Conservation (phyloP, 116 monocot species). For the Iris pallida region DNA sequence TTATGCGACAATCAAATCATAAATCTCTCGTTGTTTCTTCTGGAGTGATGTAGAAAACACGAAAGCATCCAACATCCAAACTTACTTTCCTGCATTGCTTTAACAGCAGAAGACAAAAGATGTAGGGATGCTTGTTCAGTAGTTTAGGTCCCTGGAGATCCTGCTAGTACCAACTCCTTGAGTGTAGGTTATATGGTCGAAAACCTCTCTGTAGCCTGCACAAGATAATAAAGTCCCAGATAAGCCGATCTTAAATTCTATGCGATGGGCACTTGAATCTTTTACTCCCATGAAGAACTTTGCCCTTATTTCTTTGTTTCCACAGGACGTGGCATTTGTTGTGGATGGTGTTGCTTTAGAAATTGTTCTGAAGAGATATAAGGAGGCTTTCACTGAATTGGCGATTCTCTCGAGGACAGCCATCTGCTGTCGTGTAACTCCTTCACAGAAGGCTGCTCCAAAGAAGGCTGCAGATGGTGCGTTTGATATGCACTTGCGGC, state of each 20-base stretch:
- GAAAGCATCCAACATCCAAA: background rate
- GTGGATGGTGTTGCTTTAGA: too few species aligned
- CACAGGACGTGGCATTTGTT: too few species aligned
- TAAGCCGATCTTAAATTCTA: background rate
- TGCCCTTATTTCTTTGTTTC: too few species aligned
- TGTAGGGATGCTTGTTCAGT: conserved; percentile 85
- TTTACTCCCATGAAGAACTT: too few species aligned
- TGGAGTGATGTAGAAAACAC: background rate
- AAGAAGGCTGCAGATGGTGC: too few species aligned
- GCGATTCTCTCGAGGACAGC: too few species aligned
- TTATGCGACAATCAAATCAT: background rate
- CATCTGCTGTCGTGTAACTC: too few species aligned
- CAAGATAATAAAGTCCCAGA: background rate
- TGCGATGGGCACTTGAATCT: too few species aligned
- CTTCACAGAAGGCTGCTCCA: too few species aligned
- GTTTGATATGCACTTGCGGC: too few species aligned
- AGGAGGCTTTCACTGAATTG: too few species aligned
- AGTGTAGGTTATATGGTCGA: conserved; percentile 74
- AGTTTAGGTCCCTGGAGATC: conserved; percentile 74
- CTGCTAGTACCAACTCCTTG: conserved; percentile 80
- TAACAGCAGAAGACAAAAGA: conserved; percentile 52
- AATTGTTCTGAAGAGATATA: too few species aligned
- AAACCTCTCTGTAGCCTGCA: conserved; percentile 85
- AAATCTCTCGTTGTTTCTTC: background rate
- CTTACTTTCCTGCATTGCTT: conserved; percentile 80